Conservation (phyloP, 495 filamentous ascomycete species). For the Eremomyces bilateralis region DNA sequence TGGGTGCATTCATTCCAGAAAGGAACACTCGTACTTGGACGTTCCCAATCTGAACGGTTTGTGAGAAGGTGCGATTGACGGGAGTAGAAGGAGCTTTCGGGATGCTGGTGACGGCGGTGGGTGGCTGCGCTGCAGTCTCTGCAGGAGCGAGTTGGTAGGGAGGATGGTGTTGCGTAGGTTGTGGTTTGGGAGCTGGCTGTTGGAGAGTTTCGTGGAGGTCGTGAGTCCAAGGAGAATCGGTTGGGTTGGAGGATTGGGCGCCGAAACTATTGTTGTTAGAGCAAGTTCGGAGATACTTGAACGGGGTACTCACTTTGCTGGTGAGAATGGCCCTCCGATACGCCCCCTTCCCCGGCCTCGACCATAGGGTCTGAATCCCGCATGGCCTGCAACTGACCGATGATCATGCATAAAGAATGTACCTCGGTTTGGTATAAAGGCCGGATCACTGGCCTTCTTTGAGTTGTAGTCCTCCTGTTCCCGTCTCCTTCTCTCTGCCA, state of each 20-base stretch:
- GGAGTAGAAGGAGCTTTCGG: slow-evolving; percentile 17
- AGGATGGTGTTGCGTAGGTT: slow-evolving; percentile 10
- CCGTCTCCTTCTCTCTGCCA: slow-evolving; percentile 47
- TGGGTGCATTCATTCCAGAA: slow-evolving; percentile 47
- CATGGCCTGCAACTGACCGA: slow-evolving; percentile 49
- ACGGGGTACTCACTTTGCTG: slow-evolving; percentile 27
- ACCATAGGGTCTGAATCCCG: slow-evolving; percentile 52
- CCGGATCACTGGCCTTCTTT: slow-evolving; percentile 70
- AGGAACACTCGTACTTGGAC: slow-evolving; percentile 65
- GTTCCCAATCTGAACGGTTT: slow-evolving; percentile 47
- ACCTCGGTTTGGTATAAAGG: slow-evolving; percentile 86
- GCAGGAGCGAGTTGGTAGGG: not conserved
- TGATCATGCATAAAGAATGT: slow-evolving; percentile 97
- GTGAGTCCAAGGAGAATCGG: slow-evolving; percentile 68
- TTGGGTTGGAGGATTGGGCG: slow-evolving; percentile 28
- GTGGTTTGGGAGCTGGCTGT: slow-evolving; percentile 20
- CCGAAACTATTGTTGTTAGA: slow-evolving; percentile 18
- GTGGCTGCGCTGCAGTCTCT: not conserved
- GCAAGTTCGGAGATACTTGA: not conserved
- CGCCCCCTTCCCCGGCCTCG: slow-evolving; percentile 33
- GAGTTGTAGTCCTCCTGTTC: slow-evolving; percentile 83
- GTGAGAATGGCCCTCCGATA: slow-evolving; percentile 30
- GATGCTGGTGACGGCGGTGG: not conserved
- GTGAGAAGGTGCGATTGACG: slow-evolving; percentile 47
- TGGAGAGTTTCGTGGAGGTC: slow-evolving; percentile 68